Conservation (phyloP, 1,284 basidiomycete genomes). For the Cutaneotrichosporon daszewskae region DNA sequence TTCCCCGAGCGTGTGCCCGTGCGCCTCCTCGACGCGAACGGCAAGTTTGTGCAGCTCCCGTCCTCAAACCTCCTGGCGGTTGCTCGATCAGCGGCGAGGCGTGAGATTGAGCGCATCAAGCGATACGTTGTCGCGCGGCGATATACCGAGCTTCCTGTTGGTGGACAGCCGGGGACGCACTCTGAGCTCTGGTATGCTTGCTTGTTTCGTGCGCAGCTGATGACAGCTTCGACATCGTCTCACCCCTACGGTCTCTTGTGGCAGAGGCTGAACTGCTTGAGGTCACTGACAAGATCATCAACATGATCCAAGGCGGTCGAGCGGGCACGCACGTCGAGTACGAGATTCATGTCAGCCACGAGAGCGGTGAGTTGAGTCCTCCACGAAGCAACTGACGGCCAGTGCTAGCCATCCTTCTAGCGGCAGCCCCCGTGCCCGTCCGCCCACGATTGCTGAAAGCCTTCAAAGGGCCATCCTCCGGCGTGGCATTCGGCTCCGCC, state of each 20-base stretch:
- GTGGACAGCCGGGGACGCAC: conserved; percentile 39
- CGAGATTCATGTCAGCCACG: conserved; percentile 47
- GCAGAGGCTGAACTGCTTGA: conserved; percentile 47
- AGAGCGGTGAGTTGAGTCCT: conserved; percentile 22
- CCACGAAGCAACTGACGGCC: neutral
- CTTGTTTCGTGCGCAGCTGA: neutral
- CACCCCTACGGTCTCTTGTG: conserved; percentile 40
- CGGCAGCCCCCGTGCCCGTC: conserved; percentile 26
- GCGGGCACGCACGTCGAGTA: conserved; percentile 34
- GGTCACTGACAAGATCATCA: conserved; percentile 45
- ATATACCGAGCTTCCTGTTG: conserved; percentile 49
- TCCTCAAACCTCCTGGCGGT: conserved; percentile 74
- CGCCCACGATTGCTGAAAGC: conserved; percentile 32
- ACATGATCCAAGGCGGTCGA: conserved; percentile 38
- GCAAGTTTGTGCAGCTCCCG: conserved; percentile 73
- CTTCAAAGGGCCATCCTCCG: conserved; percentile 30
- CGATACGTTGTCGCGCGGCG: conserved; percentile 76
- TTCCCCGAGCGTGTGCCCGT: conserved; percentile 61
- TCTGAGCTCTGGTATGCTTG: conserved; percentile 38
- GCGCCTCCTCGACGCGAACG: conserved; percentile 71
- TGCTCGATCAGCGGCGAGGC: conserved; percentile 73
- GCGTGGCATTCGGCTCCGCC: conserved; percentile 18
- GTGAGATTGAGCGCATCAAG: conserved; percentile 73
- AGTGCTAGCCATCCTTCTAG: conserved; percentile 41
- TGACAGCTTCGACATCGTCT: conserved; percentile 46